Conservation (phyloP, 2,329 filamentous ascomycete genomes). For the Pseudonectria buxi region DNA sequence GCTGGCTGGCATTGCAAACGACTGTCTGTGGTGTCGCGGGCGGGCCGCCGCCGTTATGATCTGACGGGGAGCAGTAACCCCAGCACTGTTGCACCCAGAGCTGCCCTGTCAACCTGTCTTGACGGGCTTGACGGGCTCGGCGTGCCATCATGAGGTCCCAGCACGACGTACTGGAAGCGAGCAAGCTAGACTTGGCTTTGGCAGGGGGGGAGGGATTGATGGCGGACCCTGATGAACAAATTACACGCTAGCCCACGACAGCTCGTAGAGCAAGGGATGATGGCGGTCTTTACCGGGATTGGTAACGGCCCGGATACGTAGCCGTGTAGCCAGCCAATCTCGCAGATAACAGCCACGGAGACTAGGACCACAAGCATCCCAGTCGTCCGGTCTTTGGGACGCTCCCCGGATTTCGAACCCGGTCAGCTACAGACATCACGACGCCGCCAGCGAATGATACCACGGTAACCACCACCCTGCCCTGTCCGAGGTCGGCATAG, state of each 20-base stretch:
- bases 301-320: constrained; percentile 29
- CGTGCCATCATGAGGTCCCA: constrained; percentile 19
- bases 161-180: constrained; percentile 20
- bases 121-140: too few relatives aligned
- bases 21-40: too few relatives aligned
- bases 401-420: constrained; percentile 30
- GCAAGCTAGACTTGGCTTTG: constrained; percentile 17
- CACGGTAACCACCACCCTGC: constrained; percentile 5
- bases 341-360: constrained; percentile 20
- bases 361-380: constrained; percentile 21
- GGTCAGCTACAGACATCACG: constrained; percentile 13
- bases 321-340: constrained; percentile 27
- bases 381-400: constrained; percentile 20
- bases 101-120: constrained; percentile 11
- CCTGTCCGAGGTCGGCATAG: constrained; percentile 10
- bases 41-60: too few relatives aligned
- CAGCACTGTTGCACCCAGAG: constrained; percentile 5
- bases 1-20: too few relatives aligned
- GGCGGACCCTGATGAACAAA: constrained; percentile 18
- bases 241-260: constrained; percentile 7
- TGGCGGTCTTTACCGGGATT: constrained; percentile 19
- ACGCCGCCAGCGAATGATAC: constrained; percentile 10
- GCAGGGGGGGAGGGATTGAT: constrained; percentile 1
- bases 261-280: constrained; percentile 7
- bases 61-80: constrained; percentile 5